These are phyloP conservation scores for Straminergon stramineum DNA, from an alignment of 225 moss, liverwort and hornwort species.

Conservation along the genomic window DNA sequence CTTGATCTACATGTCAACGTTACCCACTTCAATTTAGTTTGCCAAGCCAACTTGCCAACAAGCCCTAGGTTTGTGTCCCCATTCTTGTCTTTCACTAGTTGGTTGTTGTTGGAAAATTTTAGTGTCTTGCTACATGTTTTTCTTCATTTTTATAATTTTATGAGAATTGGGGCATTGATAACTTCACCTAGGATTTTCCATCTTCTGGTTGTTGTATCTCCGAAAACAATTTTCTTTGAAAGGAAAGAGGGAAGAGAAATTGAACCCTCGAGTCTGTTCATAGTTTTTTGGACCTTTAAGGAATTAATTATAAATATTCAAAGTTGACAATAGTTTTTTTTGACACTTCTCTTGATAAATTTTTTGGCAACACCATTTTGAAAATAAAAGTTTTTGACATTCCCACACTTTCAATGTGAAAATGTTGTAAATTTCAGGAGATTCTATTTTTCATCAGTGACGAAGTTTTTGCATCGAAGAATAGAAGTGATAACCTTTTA, in stretches of 20 bases:
- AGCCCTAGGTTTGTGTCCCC: rapidly evolving
- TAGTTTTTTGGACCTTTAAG: background rate
- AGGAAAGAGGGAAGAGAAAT: background rate
- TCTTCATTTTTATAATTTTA: too few relatives aligned
- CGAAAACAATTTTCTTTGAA: background rate
- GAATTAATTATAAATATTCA: background rate
- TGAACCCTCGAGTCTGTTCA: too few relatives aligned
- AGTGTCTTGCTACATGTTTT: background rate
- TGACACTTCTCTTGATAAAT: background rate
- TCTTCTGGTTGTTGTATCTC: background rate
- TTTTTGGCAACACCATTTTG: background rate
- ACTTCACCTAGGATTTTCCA: background rate
- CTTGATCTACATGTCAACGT: background rate
- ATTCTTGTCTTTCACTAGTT: background rate
- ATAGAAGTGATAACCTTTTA: too few relatives aligned
- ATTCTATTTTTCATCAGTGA: background rate
- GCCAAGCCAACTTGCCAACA: background rate
- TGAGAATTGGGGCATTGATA: background rate
- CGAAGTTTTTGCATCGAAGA: background rate
- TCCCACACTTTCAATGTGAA: too few relatives aligned
- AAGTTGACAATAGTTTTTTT: background rate
- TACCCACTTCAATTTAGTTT: background rate
- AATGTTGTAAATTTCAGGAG: background rate
- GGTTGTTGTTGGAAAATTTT: background rate
- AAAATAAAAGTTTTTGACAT: too few relatives aligned